Conservation (phyloP, 1,284 basidiomycete genomes). For the Pterulicium gracile region DNA sequence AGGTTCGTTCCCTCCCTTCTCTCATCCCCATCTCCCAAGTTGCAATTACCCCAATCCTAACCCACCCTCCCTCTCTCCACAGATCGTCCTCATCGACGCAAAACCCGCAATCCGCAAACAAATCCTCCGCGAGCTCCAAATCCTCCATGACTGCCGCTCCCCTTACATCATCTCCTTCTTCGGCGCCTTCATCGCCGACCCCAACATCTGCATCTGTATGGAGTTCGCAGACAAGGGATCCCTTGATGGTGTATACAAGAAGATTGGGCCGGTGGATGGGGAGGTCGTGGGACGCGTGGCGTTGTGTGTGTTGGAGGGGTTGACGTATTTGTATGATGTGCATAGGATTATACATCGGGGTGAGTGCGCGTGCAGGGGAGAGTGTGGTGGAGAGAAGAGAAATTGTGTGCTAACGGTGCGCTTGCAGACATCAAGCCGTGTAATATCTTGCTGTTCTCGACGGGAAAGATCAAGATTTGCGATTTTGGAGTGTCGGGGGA, state of each 20-base stretch:
- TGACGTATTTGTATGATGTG: constrained; percentile 97
- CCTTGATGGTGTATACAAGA: constrained; percentile 89
- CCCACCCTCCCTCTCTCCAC: not conserved
- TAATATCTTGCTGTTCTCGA: constrained; percentile 91
- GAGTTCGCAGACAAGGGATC: constrained; percentile 94
- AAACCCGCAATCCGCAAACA: constrained; percentile 97
- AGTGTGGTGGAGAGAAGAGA: no score
- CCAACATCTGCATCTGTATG: constrained; percentile 99
- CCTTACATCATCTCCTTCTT: constrained; percentile 94
- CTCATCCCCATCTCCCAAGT: not conserved
- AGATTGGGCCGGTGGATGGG: constrained; percentile 83
- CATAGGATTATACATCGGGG: constrained; percentile 99
- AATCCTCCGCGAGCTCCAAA: constrained; percentile 94
- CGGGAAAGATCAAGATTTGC: constrained; percentile 95
- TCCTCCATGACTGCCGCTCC: constrained; percentile 96
- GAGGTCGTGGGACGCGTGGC: constrained; percentile 88
- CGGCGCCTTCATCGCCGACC: constrained; percentile 91
- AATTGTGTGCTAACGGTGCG: constrained; percentile 9
- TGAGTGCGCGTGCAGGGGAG: no score
- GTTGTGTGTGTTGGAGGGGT: constrained; percentile 83
- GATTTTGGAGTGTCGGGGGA: constrained; percentile 99
- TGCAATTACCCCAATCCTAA: not conserved
- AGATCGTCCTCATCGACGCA: constrained; percentile 98
- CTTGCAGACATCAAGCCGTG: constrained; percentile 92
- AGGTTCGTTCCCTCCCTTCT: constrained; percentile 42